Evolutionary conservation across 1,284 basidiomycete genomes (phyloP), one percentile per base, ranked within the genome.

Genomic region (Tilletia setariae): DNA sequence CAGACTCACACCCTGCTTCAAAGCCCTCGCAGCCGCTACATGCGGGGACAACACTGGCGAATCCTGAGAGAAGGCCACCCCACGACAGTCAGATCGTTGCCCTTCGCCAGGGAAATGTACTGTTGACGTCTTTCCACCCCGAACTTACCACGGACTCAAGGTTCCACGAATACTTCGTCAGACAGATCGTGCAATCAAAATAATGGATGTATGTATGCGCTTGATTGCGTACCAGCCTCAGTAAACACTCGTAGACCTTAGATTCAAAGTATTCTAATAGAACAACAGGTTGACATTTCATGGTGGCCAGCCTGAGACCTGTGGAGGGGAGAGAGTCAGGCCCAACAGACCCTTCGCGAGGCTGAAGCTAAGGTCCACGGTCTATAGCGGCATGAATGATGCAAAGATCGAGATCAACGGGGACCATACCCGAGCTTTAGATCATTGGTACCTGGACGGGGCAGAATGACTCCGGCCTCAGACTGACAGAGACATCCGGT

Each of bases 71-170:
- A n/a, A 67, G 76, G n/a, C 72, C 74, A 1, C 71, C 67, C 11
- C 70, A 74, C 53, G 67, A 88, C 43, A 77, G 81, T 86, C 74
- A 89, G 87, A 88, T 92, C 69, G 94, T 98, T 63, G 94, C 94
- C 28, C 84, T 96, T 19, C 87, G 90, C 13, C 92, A 96, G 82
- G 93, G 93, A 21, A 86, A 86, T 47, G 89, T 94, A 79, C 85
- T 98, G 65, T 86, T 94, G 35, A 95, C 94, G 1, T 92, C 90
- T 1, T 98, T 98, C 85, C 95, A 98, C 80, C 95, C 95, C 0
- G 95, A 98, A 83, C 85, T 98, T 56, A 95, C 92, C 19, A 86
- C 87, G 46, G 95, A 98, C 81, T 85, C 87, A 68, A 88, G 95
- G 43, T 91, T 97, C 78, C 94, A 97, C 82, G 90, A 94, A 73